phyloP scores from a whole-genome alignment of 176 grass and related monocot genomes.

The Melocanna baccifera region DNA sequence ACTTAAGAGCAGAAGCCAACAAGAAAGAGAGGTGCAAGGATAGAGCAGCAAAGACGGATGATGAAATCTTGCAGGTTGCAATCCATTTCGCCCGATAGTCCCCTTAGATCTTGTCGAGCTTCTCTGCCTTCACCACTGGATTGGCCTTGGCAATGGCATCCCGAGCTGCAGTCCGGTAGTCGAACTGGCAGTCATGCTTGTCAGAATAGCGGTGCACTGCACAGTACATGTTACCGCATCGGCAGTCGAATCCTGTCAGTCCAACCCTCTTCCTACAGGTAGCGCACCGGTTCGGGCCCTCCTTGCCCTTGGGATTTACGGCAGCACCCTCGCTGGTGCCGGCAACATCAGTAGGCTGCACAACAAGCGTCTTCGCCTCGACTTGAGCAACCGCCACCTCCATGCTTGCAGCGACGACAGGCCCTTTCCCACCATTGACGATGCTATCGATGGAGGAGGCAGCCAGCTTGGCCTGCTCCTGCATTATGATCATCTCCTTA shows the following conservation, averaged over 20 bases:
- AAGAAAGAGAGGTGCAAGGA: conserved; percentile 44
- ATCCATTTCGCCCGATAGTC: conserved; percentile 14
- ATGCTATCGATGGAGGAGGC: conserved; percentile 80
- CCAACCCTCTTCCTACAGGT: conserved; percentile 87
- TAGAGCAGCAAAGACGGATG: conserved; percentile 30
- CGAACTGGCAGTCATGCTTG: conserved; percentile 93
- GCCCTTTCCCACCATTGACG: conserved; percentile 74
- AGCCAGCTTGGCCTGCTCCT: conserved; percentile 71
- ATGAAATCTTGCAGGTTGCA: conserved; percentile 16
- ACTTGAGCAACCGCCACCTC: conserved; percentile 38
- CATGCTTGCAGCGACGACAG: conserved; percentile 10
- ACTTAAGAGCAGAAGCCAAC: conserved; percentile 36
- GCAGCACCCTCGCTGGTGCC: conserved; percentile 34
- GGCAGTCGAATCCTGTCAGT: conserved; percentile 82
- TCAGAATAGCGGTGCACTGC: conserved; percentile 84
- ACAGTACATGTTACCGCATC: conserved; percentile 81
- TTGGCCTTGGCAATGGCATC: conserved; percentile 95
- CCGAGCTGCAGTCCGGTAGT: conserved; percentile 75
- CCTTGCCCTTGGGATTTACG: conserved; percentile 53
- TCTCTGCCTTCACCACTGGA: conserved; percentile 95
- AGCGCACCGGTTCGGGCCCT: conserved; percentile 72
- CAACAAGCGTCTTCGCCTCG: conserved; percentile 31
- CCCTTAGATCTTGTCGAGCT: conserved; percentile 94
- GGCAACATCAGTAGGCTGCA: conserved; percentile 39
- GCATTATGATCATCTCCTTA: conserved; percentile 83